Base-by-base conservation (phyloP, 768 basidiomycete species). In the Strobilomyces echinocephalus region DNA sequence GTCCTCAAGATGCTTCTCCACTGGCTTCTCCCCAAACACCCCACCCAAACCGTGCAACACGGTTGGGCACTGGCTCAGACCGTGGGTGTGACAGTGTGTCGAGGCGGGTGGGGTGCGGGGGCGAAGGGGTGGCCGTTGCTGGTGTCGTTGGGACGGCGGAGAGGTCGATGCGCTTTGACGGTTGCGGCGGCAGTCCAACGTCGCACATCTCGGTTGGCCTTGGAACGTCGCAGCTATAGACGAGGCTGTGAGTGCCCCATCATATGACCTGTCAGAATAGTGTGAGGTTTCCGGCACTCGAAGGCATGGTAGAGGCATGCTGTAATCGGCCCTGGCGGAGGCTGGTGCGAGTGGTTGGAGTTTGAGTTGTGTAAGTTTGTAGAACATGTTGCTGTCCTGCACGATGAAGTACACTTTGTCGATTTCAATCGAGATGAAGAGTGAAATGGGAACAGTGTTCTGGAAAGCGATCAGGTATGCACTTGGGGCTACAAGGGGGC, bases 361-460 rank as follows among this genome's bases (percentile, higher is more conserved):
- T 9, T 72, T 72, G 15, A 71, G 60, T 46, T 66, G 66, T 5
- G 69, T 61, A n/a, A n/a, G n/a, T n/a, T 80, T 75, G 73, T 97
- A 97, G 75, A 92, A 97, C 92, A 98, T 95, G 69, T 97, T 95
- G 59, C 93, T 63, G 66, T 98, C 95, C 69, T 95, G 92, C 8
- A 88, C 89, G 65, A 97, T 97, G 75, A 97, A 95, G 74, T 83
- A 95, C 3, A 95, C 95, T 68, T 97, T 97, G 76, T 97, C 94
- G 59, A 97, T 90, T 73, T 97, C 95, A 65, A 97, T 94, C 45
- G 95, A 95, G 66, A 97, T 97, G 76, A 95, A 95, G 21, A 97
- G 80, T 4, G 93, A 94, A 53, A 97, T 87, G 21, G 95, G 95
- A 14, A 97, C 88, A 67, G 97, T 95, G 70, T 97, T 97, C 73